Evolutionary conservation across 73 alveolate species (phyloP).

Genomic region (Breviolum minutum): DNA sequence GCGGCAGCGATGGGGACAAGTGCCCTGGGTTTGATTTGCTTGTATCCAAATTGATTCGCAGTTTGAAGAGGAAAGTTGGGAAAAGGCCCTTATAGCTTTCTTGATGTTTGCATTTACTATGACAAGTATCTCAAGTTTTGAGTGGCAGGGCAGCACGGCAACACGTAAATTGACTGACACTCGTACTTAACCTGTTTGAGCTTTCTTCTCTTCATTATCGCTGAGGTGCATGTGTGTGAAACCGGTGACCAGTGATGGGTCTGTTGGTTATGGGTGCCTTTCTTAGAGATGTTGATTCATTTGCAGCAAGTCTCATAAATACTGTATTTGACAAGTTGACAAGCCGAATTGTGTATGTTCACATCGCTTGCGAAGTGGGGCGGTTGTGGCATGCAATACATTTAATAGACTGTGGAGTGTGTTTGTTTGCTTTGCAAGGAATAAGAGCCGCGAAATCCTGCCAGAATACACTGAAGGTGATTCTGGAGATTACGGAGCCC

Average conservation of each 20-base stretch:
- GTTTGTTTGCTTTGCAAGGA: background rate
- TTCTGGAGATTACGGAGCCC: conserved; percentile 68
- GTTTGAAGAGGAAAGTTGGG: no score
- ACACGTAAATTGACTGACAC: no score
- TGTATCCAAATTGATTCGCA: background rate
- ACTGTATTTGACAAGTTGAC: no score
- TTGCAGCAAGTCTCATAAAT: background rate
- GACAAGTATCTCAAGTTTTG: no score
- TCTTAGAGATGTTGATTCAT: background rate
- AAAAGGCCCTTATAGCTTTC: no score
- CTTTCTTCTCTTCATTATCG: no score
- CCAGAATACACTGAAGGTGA: conserved; percentile 88
- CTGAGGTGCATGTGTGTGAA: conserved; percentile 91
- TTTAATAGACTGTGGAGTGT: background rate
- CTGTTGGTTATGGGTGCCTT: conserved; percentile 58
- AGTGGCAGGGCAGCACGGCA: no score
- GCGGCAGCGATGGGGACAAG: conserved; percentile 82
- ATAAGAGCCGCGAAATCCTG: conserved; percentile 69
- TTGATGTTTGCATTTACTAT: no score
- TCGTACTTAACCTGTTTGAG: no score
- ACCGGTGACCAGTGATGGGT: conserved; percentile 37
- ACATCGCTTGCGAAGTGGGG: background rate
- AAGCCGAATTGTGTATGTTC: no score
- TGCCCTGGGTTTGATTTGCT: background rate
- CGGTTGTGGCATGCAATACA: background rate